phyloP scores from a whole-genome alignment of 2,329 filamentous ascomycete genomes.

The Rhynchosporium graminicola region DNA sequence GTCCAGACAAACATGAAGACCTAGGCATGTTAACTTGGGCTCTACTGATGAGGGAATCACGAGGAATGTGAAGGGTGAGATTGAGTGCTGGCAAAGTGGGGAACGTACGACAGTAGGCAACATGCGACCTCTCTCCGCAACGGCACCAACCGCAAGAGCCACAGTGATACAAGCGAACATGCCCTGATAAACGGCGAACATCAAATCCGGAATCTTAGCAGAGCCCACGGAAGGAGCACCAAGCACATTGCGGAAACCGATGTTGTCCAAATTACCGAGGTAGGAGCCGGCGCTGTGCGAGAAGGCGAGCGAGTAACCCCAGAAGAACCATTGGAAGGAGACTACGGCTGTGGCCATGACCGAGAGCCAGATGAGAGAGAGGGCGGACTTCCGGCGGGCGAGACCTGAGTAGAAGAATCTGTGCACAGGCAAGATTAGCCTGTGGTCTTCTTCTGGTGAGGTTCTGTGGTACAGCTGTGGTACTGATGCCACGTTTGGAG shows the following conservation, averaged over 20 bases:
- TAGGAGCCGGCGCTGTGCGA: slow-evolving; percentile 63
- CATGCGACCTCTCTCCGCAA: slow-evolving; percentile 69
- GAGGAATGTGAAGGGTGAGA: not conserved
- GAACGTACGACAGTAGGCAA: slow-evolving; percentile 22
- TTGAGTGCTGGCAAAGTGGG: not conserved
- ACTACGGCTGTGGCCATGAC: slow-evolving; percentile 83
- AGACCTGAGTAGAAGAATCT: slow-evolving; percentile 89
- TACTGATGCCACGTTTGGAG: too few species aligned
- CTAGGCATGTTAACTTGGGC: slow-evolving; percentile 47
- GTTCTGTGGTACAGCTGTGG: too few species aligned
- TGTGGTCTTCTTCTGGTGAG: slow-evolving; percentile 12
- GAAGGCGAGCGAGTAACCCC: slow-evolving; percentile 41
- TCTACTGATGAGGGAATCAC: too few species aligned
- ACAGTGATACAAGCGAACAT: slow-evolving; percentile 89
- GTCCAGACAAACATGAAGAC: slow-evolving; percentile 95
- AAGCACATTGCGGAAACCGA: slow-evolving; percentile 76
- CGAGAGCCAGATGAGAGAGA: slow-evolving; percentile 88
- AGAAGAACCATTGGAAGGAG: slow-evolving; percentile 83
- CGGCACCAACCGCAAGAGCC: slow-evolving; percentile 79
- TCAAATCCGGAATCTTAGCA: slow-evolving; percentile 72
- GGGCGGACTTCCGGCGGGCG: slow-evolving; percentile 82
- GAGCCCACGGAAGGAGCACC: slow-evolving; percentile 75
- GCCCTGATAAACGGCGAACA: slow-evolving; percentile 85
- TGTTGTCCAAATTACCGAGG: slow-evolving; percentile 77
- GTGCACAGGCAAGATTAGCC: slow-evolving; percentile 29